Evolutionary conservation across 108 stramenopile genomes (phyloP).

Genomic region (Nannochloropsis oceanica): DNA sequence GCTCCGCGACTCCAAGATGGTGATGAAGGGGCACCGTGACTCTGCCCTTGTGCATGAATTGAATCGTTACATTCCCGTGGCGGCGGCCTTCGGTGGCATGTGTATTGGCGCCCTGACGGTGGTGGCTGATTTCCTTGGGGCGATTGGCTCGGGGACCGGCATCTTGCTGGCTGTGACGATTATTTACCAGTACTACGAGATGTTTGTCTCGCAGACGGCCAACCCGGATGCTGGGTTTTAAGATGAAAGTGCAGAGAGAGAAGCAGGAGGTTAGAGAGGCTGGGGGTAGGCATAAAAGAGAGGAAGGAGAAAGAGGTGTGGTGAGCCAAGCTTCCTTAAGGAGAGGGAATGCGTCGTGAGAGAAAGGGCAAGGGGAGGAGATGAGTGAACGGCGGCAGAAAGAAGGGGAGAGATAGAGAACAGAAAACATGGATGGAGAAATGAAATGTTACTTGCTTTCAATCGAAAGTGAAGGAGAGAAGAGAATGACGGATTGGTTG

Average conservation of each 20-base stretch:
- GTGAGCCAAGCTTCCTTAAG: no score
- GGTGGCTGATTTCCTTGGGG: slow-evolving; percentile 93
- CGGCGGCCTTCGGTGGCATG: slow-evolving; percentile 98
- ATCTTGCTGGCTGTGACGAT: slow-evolving; percentile 96
- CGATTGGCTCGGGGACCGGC: slow-evolving; percentile 95
- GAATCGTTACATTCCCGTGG: slow-evolving; percentile 96
- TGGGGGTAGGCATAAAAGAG: background rate
- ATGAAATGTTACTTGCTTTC: no score
- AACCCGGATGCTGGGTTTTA: slow-evolving; percentile 10
- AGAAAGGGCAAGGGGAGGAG: no score
- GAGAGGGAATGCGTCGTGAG: no score
- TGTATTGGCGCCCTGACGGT: slow-evolving; percentile 95
- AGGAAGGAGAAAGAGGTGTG: no score
- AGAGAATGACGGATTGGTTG: no score
- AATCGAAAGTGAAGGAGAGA: no score
- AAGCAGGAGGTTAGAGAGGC: background rate
- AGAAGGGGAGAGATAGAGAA: no score
- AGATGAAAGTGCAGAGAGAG: background rate
- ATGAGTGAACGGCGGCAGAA: no score
- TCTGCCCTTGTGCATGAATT: slow-evolving; percentile 77
- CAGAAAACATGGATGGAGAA: no score
- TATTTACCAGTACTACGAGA: slow-evolving; percentile 64
- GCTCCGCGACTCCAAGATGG: slow-evolving; percentile 93
- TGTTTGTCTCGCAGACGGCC: slow-evolving; percentile 20
- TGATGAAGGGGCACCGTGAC: slow-evolving; percentile 97